These are phyloP conservation scores for Articulospora tetracladia DNA, from an alignment of 495 filamentous ascomycete species.

Conservation along the genomic window DNA sequence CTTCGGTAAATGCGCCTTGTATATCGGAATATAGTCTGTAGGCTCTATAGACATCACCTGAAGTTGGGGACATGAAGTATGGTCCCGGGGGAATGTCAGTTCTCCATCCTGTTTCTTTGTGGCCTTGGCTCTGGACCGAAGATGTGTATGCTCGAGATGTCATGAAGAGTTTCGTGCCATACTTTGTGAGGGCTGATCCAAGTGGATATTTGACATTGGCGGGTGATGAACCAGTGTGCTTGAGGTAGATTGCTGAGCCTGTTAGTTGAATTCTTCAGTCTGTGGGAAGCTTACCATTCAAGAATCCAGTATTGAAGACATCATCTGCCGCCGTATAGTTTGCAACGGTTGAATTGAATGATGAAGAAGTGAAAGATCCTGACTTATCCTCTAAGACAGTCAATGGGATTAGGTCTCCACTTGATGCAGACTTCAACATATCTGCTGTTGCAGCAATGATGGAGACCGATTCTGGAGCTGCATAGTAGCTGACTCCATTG, in stretches of 20 bases:
- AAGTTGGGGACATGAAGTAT: conserved; percentile 33
- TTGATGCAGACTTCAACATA: conserved; percentile 21
- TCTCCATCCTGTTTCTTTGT: conserved; percentile 17
- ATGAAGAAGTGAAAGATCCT: conserved; percentile 20
- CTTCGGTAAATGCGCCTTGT: conserved; percentile 40
- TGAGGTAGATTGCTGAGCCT: conserved; percentile 24
- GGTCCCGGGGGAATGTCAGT: conserved; percentile 32
- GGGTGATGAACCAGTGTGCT: conserved; percentile 11
- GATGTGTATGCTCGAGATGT: conserved; percentile 11
- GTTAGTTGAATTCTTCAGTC: not conserved
- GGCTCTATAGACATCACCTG: conserved; percentile 39
- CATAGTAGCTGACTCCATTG: conserved; percentile 24
- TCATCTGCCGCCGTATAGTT: conserved; percentile 20
- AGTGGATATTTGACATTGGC: conserved; percentile 18
- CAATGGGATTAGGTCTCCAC: conserved; percentile 19
- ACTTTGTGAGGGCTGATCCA: conserved; percentile 14
- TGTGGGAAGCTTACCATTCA: conserved; percentile 14
- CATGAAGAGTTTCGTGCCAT: conserved; percentile 19
- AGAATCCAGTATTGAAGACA: conserved; percentile 23
- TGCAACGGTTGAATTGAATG: conserved; percentile 8
- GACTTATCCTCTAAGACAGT: conserved; percentile 25
- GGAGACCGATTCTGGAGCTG: conserved; percentile 10
- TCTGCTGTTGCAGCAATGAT: conserved; percentile 14
- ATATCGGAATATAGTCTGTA: conserved; percentile 45
- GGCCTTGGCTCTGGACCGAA: conserved; percentile 17